Percentiles rank a stretch among this genome's conserved stretches.
These are phyloP conservation scores for Thielaviopsis euricoi DNA, from an alignment of 2,329 filamentous ascomycete species.

Conservation along the genomic window DNA sequence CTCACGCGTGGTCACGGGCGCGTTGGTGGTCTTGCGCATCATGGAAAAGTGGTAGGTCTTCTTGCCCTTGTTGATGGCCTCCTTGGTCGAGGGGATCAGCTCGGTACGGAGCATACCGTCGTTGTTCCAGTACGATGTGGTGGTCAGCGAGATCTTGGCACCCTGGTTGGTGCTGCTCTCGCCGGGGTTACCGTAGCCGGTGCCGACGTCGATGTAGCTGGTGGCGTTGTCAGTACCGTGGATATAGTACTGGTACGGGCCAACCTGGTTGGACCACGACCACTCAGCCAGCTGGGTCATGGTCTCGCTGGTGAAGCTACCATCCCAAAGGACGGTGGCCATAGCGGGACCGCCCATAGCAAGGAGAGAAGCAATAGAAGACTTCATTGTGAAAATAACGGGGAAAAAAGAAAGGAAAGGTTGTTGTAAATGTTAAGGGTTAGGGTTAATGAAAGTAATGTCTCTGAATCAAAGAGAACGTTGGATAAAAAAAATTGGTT, in stretches of 20 bases:
- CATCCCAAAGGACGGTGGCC: conserved; percentile 39
- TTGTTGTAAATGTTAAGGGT: background rate
- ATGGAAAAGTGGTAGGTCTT: conserved; percentile 61
- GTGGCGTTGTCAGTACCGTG: conserved; percentile 41
- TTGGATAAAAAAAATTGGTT: background rate
- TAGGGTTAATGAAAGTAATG: conserved; percentile 6
- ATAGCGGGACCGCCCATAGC: conserved; percentile 5
- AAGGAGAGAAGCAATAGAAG: conserved; percentile 4
- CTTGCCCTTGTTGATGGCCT: conserved; percentile 47
- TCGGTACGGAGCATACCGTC: conserved; percentile 59
- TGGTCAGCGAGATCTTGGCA: conserved; percentile 48
- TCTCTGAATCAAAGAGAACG: background rate
- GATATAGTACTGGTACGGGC: conserved; percentile 62
- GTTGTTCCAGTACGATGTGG: conserved; percentile 53
- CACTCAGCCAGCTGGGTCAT: conserved; percentile 40
- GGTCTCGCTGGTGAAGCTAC: conserved; percentile 44
- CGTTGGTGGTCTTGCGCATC: conserved; percentile 39
- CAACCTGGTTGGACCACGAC: conserved; percentile 53
- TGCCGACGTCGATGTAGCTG: conserved; percentile 44
- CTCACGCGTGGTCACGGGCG: conserved; percentile 44
- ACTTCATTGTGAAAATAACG: conserved; percentile 13
- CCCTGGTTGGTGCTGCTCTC: conserved; percentile 46
- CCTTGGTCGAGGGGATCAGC: conserved; percentile 53
- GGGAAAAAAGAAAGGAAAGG: conserved; percentile 10
- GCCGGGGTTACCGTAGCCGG: conserved; percentile 46